Percentiles rank a stretch among this genome's conserved stretches.
These are phyloP conservation scores for Ceratobasidium sp. DNA, from an alignment of 1,284 basidiomycete species.

Conservation along the genomic window DNA sequence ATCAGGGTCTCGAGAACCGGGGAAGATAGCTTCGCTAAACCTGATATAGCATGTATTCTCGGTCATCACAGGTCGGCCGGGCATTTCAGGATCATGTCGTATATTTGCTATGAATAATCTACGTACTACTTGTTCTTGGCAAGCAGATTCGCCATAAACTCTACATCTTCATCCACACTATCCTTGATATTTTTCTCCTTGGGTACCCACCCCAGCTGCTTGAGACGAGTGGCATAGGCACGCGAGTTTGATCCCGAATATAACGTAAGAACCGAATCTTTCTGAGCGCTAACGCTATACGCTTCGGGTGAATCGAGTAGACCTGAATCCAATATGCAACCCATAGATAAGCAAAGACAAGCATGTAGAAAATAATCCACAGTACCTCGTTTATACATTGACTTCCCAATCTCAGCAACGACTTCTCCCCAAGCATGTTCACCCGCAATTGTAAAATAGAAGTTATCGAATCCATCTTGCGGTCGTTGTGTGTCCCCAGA, in stretches of 20 bases:
- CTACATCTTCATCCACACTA: not conserved
- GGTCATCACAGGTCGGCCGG: no score
- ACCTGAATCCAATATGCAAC: not conserved
- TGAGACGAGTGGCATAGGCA: constrained; percentile 5
- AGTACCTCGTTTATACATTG: constrained; percentile 7
- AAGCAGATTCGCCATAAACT: constrained; percentile 5
- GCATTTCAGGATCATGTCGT: no score
- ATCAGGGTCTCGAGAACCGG: no score
- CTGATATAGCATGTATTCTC: no score
- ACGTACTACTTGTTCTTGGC: not conserved
- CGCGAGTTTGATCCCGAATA: constrained; percentile 12
- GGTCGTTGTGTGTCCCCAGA: not conserved
- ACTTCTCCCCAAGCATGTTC: constrained; percentile 8
- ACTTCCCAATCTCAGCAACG: not conserved
- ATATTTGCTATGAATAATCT: not conserved
- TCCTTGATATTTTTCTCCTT: constrained; percentile 21
- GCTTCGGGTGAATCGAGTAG: not conserved
- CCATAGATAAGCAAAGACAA: not conserved
- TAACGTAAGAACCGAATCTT: not conserved
- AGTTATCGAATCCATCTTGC: constrained; percentile 4
- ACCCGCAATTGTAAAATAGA: not conserved
- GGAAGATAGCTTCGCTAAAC: no score
- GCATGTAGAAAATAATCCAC: not conserved
- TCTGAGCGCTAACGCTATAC: not conserved
- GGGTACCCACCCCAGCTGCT: constrained; percentile 7